Conservation (phyloP, 495 filamentous ascomycete species). For the Rusavskia elegans region DNA sequence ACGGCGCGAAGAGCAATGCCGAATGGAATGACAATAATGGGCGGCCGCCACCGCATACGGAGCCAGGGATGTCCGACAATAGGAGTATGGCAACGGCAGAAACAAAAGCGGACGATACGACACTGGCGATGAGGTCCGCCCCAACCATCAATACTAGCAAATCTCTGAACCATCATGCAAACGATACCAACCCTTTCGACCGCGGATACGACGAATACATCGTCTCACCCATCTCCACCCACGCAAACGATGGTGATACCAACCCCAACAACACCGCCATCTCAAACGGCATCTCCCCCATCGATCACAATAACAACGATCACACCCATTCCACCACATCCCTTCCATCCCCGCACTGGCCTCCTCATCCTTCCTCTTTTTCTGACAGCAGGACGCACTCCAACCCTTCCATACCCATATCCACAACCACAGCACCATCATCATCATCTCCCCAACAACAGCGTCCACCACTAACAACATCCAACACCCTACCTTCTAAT, state of each 20-base stretch:
- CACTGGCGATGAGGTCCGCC: conserved; percentile 3
- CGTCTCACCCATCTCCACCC: no score
- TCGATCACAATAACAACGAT: neutral
- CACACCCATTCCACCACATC: conserved; percentile 5
- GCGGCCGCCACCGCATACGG: conserved; percentile 23
- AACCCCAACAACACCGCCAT: no score
- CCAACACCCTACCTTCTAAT: conserved; percentile 4
- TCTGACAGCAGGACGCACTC: neutral
- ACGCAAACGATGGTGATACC: no score
- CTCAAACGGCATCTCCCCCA: conserved; percentile 6
- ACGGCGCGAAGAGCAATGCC: conserved; percentile 16
- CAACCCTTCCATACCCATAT: neutral
- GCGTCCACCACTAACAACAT: conserved; percentile 21
- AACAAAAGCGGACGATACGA: conserved; percentile 5
- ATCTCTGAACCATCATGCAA: neutral
- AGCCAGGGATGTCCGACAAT: conserved; percentile 32
- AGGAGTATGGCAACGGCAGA: conserved; percentile 2
- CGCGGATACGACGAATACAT: conserved; percentile 18
- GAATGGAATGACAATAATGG: conserved; percentile 5
- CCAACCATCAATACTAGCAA: neutral
- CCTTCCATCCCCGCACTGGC: neutral
- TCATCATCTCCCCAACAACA: neutral
- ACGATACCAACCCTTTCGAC: conserved; percentile 14
- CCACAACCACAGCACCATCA: no score
- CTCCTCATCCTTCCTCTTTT: neutral